These are phyloP conservation scores for Boletus sensibilis DNA, from an alignment of 768 basidiomycete genomes.

Conservation along the genomic window DNA sequence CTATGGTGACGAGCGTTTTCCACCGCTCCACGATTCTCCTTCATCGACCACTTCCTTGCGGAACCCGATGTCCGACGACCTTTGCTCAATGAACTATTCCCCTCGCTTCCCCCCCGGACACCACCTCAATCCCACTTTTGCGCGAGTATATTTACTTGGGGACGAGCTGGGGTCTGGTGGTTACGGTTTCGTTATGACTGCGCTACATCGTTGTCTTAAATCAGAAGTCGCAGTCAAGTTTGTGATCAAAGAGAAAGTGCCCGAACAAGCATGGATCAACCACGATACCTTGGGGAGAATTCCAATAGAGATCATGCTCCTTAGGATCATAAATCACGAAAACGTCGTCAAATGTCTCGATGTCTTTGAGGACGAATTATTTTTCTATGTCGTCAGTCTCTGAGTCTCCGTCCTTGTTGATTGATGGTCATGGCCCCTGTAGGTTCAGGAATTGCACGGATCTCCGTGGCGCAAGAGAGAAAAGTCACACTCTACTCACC, in stretches of 20 bases:
- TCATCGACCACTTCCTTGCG: background rate
- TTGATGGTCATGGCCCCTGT: slow-evolving; percentile 5
- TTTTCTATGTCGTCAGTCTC: slow-evolving; percentile 79
- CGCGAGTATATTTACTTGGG: slow-evolving; percentile 55
- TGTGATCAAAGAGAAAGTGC: slow-evolving; percentile 75
- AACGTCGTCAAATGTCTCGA: slow-evolving; percentile 84
- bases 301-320: slow-evolving; percentile 79
- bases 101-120: slow-evolving; percentile 62
- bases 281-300: slow-evolving; percentile 61
- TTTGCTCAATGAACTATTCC: slow-evolving; percentile 35
- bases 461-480: slow-evolving; percentile 72
- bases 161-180: slow-evolving; percentile 89
- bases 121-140: slow-evolving; percentile 58
- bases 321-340: slow-evolving; percentile 71
- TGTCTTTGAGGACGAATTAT: slow-evolving; percentile 77
- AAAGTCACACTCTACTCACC: slow-evolving; percentile 31
- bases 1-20: slow-evolving; percentile 1
- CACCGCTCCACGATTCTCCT: slow-evolving; percentile 5
- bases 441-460: slow-evolving; percentile 94
- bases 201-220: slow-evolving; percentile 55
- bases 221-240: slow-evolving; percentile 92
- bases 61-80: slow-evolving; percentile 5
- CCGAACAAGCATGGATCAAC: slow-evolving; percentile 51
- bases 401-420: background rate
- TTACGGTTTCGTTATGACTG: slow-evolving; percentile 94